These are phyloP conservation scores for Clarireedia paspali DNA, from an alignment of 2,329 filamentous ascomycete genomes.

Conservation along the genomic window DNA sequence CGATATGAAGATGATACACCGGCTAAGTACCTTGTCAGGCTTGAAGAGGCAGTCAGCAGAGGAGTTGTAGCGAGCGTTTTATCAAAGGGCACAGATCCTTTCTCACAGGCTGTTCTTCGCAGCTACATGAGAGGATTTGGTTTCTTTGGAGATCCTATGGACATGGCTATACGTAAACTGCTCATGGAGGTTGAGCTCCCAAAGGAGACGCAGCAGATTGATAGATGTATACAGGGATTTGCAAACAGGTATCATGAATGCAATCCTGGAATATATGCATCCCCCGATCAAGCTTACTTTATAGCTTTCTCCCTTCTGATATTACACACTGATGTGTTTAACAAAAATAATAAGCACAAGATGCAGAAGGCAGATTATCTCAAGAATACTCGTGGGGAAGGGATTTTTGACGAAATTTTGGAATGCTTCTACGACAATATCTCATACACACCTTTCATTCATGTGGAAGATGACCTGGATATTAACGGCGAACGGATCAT, in stretches of 20 bases:
- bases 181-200: conserved; percentile 95
- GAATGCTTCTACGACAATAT: conserved; percentile 99
- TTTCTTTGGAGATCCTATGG: conserved; percentile 95
- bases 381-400: conserved; percentile 87
- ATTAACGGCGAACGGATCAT: conserved; percentile 67
- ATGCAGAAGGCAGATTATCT: conserved; percentile 96
- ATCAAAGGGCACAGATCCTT: conserved; percentile 78
- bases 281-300: conserved; percentile 93
- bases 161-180: conserved; percentile 93
- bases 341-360: conserved; percentile 99
- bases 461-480: conserved; percentile 87
- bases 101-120: conserved; percentile 73
- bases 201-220: conserved; percentile 97
- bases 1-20: conserved; percentile 83
- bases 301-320: conserved; percentile 96
- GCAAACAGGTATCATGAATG: conserved; percentile 97
- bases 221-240: conserved; percentile 87
- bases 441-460: conserved; percentile 95
- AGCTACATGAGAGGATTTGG: conserved; percentile 94
- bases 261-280: conserved; percentile 90
- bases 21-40: conserved; percentile 75
- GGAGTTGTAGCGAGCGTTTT: conserved; percentile 79
- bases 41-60: conserved; percentile 73
- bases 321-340: conserved; percentile 97
- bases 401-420: conserved; percentile 86